Evolutionary conservation across 2,329 filamentous ascomycete species (phyloP).

Genomic region (Sphaerulina musiva): DNA sequence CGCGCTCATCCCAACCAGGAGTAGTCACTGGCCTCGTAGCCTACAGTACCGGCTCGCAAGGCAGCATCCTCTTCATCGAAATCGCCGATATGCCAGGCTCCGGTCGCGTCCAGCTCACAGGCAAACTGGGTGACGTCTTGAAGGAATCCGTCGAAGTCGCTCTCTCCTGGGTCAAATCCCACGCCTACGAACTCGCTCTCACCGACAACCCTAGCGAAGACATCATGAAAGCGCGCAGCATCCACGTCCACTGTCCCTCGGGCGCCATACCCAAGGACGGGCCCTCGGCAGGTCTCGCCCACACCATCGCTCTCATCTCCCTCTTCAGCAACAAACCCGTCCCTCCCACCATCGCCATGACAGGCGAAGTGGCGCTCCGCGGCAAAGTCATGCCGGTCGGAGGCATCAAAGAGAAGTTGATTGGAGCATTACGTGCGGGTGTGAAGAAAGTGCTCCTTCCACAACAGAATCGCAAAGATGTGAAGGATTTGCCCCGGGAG

Average conservation of each 20-base stretch:
- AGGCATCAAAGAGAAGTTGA: conserved; percentile 97
- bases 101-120: conserved; percentile 87
- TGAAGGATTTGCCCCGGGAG: conserved; percentile 81
- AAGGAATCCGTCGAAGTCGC: conserved; percentile 97
- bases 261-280: conserved; percentile 95
- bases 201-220: conserved; percentile 75
- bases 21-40: conserved; percentile 95
- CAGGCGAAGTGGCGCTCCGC: conserved; percentile 69
- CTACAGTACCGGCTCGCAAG: conserved; percentile 86
- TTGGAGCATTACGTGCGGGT: conserved; percentile 84
- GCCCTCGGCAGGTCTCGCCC: conserved; percentile 75
- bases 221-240: conserved; percentile 89
- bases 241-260: conserved; percentile 93
- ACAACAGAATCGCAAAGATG: conserved; percentile 83
- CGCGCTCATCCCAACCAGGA: conserved; percentile 72
- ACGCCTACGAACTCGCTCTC: conserved; percentile 84
- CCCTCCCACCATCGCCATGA: conserved; percentile 92
- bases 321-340: conserved; percentile 81
- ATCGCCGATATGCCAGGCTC: conserved; percentile 94
- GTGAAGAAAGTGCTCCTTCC: conserved; percentile 92
- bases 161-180: conserved; percentile 92
- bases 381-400: conserved; percentile 90
- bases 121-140: conserved; percentile 90
- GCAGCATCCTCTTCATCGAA: conserved; percentile 96
- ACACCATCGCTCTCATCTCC: conserved; percentile 87